Percentiles rank a stretch among this genome's conserved stretches.
Evolutionary conservation across 1,284 basidiomycete species (phyloP).

Genomic region (Xerocomus subilludens): DNA sequence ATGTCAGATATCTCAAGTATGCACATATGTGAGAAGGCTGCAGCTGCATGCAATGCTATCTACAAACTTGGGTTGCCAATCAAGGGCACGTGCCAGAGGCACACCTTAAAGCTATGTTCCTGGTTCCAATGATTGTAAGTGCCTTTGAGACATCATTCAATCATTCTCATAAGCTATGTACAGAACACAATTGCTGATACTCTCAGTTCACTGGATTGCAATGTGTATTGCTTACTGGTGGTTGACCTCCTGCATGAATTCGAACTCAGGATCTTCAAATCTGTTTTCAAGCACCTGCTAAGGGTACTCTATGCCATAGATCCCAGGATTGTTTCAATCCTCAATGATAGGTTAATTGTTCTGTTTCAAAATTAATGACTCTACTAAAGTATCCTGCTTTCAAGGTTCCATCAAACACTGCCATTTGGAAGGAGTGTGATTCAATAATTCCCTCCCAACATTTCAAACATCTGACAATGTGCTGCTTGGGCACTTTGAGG

Average conservation of each 20-base stretch:
- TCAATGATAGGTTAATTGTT: slow-evolving; percentile 22
- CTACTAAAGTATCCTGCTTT: too few species aligned
- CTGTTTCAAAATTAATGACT: not conserved
- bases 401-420: too few species aligned
- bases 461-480: too few species aligned
- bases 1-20: slow-evolving; percentile 16
- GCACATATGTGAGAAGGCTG: slow-evolving; percentile 30
- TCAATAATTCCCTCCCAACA: too few species aligned
- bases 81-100: slow-evolving; percentile 32
- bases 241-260: slow-evolving; percentile 36
- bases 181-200: slow-evolving; percentile 54
- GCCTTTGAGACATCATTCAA: not conserved
- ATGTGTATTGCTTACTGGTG: slow-evolving; percentile 49
- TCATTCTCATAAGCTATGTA: not conserved
- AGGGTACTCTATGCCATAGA: slow-evolving; percentile 13
- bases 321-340: not conserved
- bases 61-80: slow-evolving; percentile 44
- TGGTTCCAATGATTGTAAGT: slow-evolving; percentile 46
- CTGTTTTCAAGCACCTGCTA: slow-evolving; percentile 24
- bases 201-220: slow-evolving; percentile 41
- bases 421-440: too few species aligned
- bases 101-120: slow-evolving; percentile 44
- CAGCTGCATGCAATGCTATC: slow-evolving; percentile 40
- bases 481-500: too few species aligned
- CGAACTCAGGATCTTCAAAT: slow-evolving; percentile 20